Percentiles rank a stretch among this genome's conserved stretches.
Conservation (phyloP, 352 stramenopile species). For the Phytophthora rubi region DNA sequence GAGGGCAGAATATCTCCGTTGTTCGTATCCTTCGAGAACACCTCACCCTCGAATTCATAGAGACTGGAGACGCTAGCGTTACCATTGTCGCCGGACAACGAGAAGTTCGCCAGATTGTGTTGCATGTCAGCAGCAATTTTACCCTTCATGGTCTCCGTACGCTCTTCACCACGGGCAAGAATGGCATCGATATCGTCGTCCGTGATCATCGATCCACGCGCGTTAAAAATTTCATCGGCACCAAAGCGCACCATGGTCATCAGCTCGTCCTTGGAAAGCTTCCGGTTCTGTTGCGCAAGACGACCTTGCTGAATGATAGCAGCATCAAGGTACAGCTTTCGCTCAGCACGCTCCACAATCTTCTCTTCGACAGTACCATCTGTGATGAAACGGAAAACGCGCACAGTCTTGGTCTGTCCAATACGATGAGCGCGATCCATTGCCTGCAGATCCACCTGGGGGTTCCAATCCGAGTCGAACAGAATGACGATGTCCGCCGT, state of each 20-base stretch:
- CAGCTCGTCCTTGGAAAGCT: conserved; percentile 96
- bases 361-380: conserved; percentile 99
- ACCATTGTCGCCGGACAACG: conserved; percentile 89
- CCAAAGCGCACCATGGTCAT: conserved; percentile 97
- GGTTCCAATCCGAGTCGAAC: conserved; percentile 99
- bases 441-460: conserved; percentile 98
- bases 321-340: conserved; percentile 99
- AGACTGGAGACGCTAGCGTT: conserved; percentile 74
- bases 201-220: conserved; percentile 88
- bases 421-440: conserved; percentile 99
- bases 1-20: conserved; percentile 86
- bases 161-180: conserved; percentile 89
- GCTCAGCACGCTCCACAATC: conserved; percentile 97
- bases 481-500: conserved; percentile 99
- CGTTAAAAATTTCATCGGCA: conserved; percentile 91
- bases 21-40: conserved; percentile 89
- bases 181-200: conserved; percentile 95
- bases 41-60: conserved; percentile 91
- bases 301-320: conserved; percentile 99
- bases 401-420: conserved; percentile 98
- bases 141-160: conserved; percentile 88
- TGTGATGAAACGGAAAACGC: conserved; percentile 99
- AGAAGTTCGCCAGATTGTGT: conserved; percentile 97
- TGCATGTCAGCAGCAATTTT: conserved; percentile 93
- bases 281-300: conserved; percentile 93